Percentiles rank a stretch among this genome's conserved stretches.
These are phyloP conservation scores for Penicillium fimorum DNA, from an alignment of 495 filamentous ascomycete species.

Conservation along the genomic window DNA sequence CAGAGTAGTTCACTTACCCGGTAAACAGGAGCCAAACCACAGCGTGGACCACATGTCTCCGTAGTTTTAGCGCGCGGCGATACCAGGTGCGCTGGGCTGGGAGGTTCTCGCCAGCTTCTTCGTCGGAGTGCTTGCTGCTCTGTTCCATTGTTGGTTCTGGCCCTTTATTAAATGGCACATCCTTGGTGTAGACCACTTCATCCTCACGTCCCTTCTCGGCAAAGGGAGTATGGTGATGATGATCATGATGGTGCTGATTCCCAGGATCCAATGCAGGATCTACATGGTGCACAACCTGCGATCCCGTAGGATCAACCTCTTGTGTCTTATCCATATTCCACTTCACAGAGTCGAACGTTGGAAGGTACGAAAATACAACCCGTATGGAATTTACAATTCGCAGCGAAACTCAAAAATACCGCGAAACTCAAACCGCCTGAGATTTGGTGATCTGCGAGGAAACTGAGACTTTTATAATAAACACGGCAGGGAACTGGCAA, in stretches of 20 bases:
- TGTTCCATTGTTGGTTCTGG: conserved; percentile 44
- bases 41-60: conserved; percentile 46
- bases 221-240: conserved; percentile 49
- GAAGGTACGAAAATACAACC: neutral
- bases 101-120: conserved; percentile 26
- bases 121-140: conserved; percentile 35
- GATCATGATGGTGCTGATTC: conserved; percentile 49
- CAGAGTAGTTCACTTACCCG: conserved; percentile 45
- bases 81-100: conserved; percentile 26
- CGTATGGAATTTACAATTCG: neutral
- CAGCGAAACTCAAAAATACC: neutral
- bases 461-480: neutral
- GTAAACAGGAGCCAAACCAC: conserved; percentile 58
- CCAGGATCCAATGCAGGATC: conserved; percentile 23
- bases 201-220: conserved; percentile 47
- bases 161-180: conserved; percentile 41
- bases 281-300: neutral
- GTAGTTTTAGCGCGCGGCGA: conserved; percentile 28
- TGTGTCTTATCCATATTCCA: conserved; percentile 5
- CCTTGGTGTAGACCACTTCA: conserved; percentile 49
- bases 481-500: neutral
- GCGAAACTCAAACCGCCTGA: neutral
- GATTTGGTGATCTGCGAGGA: neutral
- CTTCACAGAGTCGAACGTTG: neutral
- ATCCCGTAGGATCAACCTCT: neutral